Conservation (phyloP, 2,329 filamentous ascomycete genomes). For the Metarhizium sp. region DNA sequence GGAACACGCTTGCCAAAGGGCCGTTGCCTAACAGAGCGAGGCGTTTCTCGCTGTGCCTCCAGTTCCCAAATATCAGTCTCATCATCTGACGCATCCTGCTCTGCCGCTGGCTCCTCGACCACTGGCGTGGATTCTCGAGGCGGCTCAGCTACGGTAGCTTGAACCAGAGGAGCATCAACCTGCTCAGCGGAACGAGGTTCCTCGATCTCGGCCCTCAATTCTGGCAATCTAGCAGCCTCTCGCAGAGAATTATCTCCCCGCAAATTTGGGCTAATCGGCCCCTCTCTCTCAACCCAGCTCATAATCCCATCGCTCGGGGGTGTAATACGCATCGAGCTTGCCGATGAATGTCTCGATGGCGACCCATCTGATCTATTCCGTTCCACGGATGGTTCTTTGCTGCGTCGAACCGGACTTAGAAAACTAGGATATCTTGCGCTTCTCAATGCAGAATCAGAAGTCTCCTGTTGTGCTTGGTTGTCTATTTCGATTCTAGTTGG, state of each 20-base stretch:
- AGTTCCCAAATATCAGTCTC: constrained; percentile 48
- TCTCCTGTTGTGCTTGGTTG: constrained; percentile 16
- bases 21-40: constrained; percentile 20
- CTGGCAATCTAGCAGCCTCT: constrained; percentile 14
- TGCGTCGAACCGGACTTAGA: constrained; percentile 22
- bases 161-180: constrained; percentile 4
- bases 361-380: constrained; percentile 2
- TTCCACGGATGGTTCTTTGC: constrained; percentile 9
- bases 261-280: constrained; percentile 25
- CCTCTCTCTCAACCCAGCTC: constrained; percentile 33
- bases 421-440: constrained; percentile 22
- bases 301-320: constrained; percentile 27
- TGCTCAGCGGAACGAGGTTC: constrained; percentile 5
- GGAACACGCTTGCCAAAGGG: constrained; percentile 18
- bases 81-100: constrained; percentile 22
- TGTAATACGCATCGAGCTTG: constrained; percentile 23
- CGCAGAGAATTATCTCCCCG: constrained; percentile 25
- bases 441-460: constrained; percentile 16
- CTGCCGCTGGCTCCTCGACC: constrained; percentile 3
- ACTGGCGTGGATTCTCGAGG: not conserved
- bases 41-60: constrained; percentile 41
- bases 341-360: constrained; percentile 16
- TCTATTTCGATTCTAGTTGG: constrained; percentile 7
- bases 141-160: constrained; percentile 9
- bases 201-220: constrained; percentile 1